phyloP scores from a whole-genome alignment of 768 basidiomycete species.

The Trametopsis cervina region DNA sequence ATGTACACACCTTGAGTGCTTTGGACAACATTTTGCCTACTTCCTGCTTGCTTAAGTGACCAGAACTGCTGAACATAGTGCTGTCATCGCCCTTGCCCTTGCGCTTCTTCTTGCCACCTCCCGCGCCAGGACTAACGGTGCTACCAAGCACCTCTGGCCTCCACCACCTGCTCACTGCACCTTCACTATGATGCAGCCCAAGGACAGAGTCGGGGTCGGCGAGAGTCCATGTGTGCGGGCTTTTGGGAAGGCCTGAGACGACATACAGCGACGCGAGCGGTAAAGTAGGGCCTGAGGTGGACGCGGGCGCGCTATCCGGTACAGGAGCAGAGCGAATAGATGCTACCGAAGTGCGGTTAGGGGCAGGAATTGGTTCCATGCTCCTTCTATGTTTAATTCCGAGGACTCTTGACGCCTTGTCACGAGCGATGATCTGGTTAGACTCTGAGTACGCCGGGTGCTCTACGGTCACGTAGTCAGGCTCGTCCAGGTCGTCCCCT shows the following conservation, averaged over 20 bases:
- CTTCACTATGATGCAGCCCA: slow-evolving; percentile 76
- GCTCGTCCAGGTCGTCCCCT: slow-evolving; percentile 56
- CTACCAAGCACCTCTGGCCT: slow-evolving; percentile 86
- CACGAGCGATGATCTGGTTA: slow-evolving; percentile 31
- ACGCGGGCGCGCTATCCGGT: slow-evolving; percentile 41
- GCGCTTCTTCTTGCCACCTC: slow-evolving; percentile 68
- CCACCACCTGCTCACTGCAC: slow-evolving; percentile 88
- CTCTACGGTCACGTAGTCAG: slow-evolving; percentile 62
- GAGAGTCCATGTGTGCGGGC: slow-evolving; percentile 85
- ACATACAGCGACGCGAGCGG: slow-evolving; percentile 82
- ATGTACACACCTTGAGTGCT: slow-evolving; percentile 65
- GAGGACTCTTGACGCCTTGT: slow-evolving; percentile 75
- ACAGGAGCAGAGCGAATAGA: slow-evolving; percentile 56
- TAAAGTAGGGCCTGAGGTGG: slow-evolving; percentile 59
- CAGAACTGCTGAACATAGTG: slow-evolving; percentile 66
- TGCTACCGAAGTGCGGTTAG: slow-evolving; percentile 68
- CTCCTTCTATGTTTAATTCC: slow-evolving; percentile 68
- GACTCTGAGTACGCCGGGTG: slow-evolving; percentile 22
- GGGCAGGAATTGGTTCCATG: slow-evolving; percentile 83
- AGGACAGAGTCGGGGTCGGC: slow-evolving; percentile 78
- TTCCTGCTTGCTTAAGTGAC: slow-evolving; percentile 78
- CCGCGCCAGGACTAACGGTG: slow-evolving; percentile 78
- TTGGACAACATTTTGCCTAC: slow-evolving; percentile 89
- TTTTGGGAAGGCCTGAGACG: slow-evolving; percentile 84
- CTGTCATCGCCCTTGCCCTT: slow-evolving; percentile 46